Evolutionary conservation across 2,329 filamentous ascomycete species (phyloP).

Genomic region (Fusarium algeriense): DNA sequence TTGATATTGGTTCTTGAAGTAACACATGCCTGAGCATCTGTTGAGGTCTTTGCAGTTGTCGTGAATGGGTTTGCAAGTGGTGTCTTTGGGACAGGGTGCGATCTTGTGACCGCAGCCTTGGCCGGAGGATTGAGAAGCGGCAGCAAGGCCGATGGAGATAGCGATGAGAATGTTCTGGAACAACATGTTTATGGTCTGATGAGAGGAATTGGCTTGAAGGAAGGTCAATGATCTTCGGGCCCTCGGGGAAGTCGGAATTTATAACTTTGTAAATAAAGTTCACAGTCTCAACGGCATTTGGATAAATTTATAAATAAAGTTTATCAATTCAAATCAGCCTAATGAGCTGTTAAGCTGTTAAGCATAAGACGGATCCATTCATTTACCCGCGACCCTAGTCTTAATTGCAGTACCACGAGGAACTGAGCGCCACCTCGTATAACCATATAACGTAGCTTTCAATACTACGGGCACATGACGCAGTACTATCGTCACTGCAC

Average conservation of each 20-base stretch:
- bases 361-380: not conserved
- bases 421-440: constrained; percentile 37
- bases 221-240: not conserved
- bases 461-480: constrained; percentile 22
- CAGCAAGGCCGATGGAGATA: constrained; percentile 34
- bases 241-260: not conserved
- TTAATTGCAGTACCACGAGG: not conserved
- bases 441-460: not conserved
- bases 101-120: constrained; percentile 48
- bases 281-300: not conserved
- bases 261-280: constrained; percentile 19
- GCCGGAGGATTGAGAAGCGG: constrained; percentile 19
- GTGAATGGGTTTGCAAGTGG: constrained; percentile 43
- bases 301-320: constrained; percentile 14
- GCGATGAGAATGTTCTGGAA: constrained; percentile 36
- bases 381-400: not conserved
- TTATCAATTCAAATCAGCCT: constrained; percentile 2
- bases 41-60: constrained; percentile 45
- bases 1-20: constrained; percentile 48
- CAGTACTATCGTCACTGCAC: not conserved
- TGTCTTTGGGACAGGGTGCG: constrained; percentile 46
- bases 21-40: constrained; percentile 48
- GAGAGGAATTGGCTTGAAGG: not conserved
- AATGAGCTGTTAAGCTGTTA: not conserved
- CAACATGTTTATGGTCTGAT: constrained; percentile 39